Base-by-base conservation (phyloP, 208 protist species). In the Leishmania martiniquensis region DNA sequence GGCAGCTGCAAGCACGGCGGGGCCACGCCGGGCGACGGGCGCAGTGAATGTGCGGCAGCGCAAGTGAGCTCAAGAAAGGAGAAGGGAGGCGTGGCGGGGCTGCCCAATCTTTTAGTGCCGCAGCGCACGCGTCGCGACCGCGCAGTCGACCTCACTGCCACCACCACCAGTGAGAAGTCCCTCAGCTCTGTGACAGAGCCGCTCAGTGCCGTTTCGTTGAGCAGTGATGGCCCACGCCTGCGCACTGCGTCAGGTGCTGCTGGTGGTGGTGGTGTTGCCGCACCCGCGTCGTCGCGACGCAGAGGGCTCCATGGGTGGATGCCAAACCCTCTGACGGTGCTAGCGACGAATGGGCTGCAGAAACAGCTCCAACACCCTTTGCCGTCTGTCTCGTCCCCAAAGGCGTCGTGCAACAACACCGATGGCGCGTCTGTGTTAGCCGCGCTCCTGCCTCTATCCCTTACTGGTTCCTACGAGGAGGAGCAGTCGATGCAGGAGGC, bases 401-500 rank as follows among this genome's bases (percentile, higher is more conserved):
- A 39, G n/a, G 62, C 60, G n/a, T 65, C 73, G 13, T 29, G 49
- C 51, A 25, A 69, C 29, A 34, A 45, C 47, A 72, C 45, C 68
- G 4, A 17, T n/a, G 69, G 42, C 34, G 67, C 52, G n/a, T 52
- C 63, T 47, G 34, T 79, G 13, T 52, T 78, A 10, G 71, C 79
- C 4, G 74, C 81, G 42, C 63, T 81, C 39, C 32, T 71, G 37
- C 83, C 85, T 13, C 37, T 88, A n/a, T 86, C 84, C 1, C 85
- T 96, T 25, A 74, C 90, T 51, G 89, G 86, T 75, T 78, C 57
- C 63, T 94, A 94, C 80, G 81, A 70, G 3, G 88, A 94, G 73
- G 93, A 95, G 85, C 79, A 85, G 68, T 72, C 75, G 39, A 71
- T 96, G 72, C 91, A 96, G 79, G 80, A 83, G 54, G 81, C 84